These are phyloP conservation scores for Oryza longistaminata DNA, from an alignment of 176 grass and related monocot species.

Conservation along the genomic window DNA sequence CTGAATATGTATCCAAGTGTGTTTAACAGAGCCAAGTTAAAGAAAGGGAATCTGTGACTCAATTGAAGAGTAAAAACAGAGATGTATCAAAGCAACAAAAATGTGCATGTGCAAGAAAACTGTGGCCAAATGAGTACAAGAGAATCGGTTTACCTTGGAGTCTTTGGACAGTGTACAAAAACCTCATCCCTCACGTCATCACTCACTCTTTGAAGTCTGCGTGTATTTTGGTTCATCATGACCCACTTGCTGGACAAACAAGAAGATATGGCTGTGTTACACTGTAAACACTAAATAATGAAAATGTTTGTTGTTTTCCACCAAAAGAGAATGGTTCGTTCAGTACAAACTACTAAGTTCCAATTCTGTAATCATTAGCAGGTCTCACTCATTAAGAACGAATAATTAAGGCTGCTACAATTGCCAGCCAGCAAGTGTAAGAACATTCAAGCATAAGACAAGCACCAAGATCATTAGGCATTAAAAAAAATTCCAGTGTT, in stretches of 20 bases:
- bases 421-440: background rate
- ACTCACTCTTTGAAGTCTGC: constrained; percentile 95
- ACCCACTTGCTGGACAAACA: constrained; percentile 91
- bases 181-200: constrained; percentile 98
- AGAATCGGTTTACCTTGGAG: constrained; percentile 64
- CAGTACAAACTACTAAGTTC: constrained; percentile 8
- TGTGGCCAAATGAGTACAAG: constrained; percentile 3
- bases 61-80: background rate
- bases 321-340: background rate
- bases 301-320: constrained; percentile 9
- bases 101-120: background rate
- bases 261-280: background rate
- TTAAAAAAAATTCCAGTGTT: constrained; percentile 8
- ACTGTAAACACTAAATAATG: background rate
- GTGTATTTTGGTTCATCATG: constrained; percentile 99
- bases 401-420: constrained; percentile 3
- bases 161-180: constrained; percentile 85
- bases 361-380: constrained; percentile 17
- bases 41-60: background rate
- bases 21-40: background rate
- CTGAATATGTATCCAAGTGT: background rate
- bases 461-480: background rate
- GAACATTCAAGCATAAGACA: constrained; percentile 11
- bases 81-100: background rate
- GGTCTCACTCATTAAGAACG: constrained; percentile 20